Evolutionary conservation across 2,329 filamentous ascomycete genomes (phyloP).

Genomic region (Anthostomella pinea): DNA sequence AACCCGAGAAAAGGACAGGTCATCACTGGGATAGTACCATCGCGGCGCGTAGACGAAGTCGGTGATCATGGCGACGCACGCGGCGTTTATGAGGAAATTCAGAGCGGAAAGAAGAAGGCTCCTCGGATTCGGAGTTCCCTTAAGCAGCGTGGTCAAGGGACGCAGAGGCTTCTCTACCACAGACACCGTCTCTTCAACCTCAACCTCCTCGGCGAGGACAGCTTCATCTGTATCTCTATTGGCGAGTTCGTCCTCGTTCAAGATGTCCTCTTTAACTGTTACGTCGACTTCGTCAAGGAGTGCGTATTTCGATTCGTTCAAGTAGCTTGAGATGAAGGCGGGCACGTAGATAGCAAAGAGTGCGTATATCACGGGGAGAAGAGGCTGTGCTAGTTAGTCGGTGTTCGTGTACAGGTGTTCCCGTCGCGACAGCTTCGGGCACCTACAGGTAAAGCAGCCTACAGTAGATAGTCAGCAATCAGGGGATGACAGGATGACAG

Average conservation of each 20-base stretch:
- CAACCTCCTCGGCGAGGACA: constrained; percentile 49
- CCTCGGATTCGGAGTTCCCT: constrained; percentile 72
- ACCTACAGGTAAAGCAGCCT: constrained; percentile 33
- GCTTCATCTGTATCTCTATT: constrained; percentile 30
- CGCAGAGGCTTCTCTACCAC: constrained; percentile 55
- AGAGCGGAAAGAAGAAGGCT: constrained; percentile 63
- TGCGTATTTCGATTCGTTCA: constrained; percentile 54
- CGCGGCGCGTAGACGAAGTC: constrained; percentile 78
- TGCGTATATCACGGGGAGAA: constrained; percentile 47
- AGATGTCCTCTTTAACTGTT: constrained; percentile 45
- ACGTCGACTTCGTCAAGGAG: constrained; percentile 61
- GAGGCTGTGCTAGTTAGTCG: constrained; percentile 21
- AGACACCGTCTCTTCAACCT: constrained; percentile 61
- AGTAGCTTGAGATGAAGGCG: constrained; percentile 58
- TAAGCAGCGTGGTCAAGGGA: constrained; percentile 64
- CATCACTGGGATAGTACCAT: constrained; percentile 64
- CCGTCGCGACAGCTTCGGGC: not conserved
- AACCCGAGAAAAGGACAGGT: constrained; percentile 81
- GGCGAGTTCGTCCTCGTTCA: constrained; percentile 36
- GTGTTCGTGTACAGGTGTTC: constrained; percentile 6
- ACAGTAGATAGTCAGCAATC: constrained; percentile 16
- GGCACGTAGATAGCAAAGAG: constrained; percentile 65
- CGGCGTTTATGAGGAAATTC: constrained; percentile 70
- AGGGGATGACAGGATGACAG: not conserved
- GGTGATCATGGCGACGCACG: constrained; percentile 64